Conservation (phyloP, 306 rosid species). For the Senna siamea region DNA sequence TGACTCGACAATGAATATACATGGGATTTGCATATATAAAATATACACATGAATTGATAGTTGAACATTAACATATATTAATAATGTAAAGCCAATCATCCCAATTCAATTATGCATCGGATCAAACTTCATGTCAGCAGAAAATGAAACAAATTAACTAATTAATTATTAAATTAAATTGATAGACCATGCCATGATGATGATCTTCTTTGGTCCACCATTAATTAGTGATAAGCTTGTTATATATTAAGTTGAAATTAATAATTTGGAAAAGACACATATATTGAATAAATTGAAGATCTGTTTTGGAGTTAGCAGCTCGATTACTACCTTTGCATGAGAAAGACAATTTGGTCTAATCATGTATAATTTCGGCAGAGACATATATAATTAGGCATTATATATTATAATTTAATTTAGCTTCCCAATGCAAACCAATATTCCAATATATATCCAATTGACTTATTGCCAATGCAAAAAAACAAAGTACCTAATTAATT, state of each 20-base stretch:
- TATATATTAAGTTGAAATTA: conserved; percentile 32
- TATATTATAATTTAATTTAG: conserved; percentile 31
- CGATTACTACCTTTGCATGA: conserved; percentile 40
- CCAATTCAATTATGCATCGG: conserved; percentile 1
- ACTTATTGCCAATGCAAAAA: conserved; percentile 25
- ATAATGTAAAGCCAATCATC: conserved; percentile 5
- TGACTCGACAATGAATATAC: conserved; percentile 10
- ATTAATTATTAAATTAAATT: conserved; percentile 29
- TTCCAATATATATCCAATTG: conserved; percentile 32
- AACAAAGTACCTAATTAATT: conserved; percentile 27
- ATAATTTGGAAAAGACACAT: conserved; percentile 48
- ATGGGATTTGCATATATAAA: conserved; percentile 35
- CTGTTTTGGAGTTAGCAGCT: conserved; percentile 40
- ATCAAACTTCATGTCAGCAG: conserved; percentile 19
- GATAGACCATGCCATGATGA: conserved; percentile 35
- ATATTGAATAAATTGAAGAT: conserved; percentile 26
- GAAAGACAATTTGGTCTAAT: conserved; percentile 55
- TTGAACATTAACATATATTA: conserved; percentile 9
- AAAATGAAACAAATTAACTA: conserved; percentile 34
- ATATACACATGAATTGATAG: conserved; percentile 38
- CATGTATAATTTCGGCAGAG: conserved; percentile 29
- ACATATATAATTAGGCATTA: conserved; percentile 19
- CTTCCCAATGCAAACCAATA: conserved; percentile 36
- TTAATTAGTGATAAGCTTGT: conserved; percentile 29
- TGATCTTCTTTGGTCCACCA: conserved; percentile 30